A percentile compares a stretch with the other conserved stretches of the same genome.
Evolutionary conservation across 176 grass and related monocot species (phyloP).

Genomic region (Sorghum bicolor): DNA sequence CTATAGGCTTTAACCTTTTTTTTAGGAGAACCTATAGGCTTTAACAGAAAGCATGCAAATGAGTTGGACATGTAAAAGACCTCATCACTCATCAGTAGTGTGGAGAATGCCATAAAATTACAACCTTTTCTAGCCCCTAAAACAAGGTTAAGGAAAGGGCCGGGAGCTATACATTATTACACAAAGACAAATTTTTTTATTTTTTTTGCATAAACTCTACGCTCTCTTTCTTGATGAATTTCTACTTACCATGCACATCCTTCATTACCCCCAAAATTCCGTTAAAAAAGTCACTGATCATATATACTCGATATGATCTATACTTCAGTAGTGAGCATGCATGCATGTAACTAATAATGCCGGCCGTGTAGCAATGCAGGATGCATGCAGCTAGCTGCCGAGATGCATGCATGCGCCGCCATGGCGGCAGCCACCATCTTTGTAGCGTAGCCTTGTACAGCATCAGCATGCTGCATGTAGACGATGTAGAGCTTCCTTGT

Average conservation of each 20-base stretch:
- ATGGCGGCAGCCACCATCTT: neutral
- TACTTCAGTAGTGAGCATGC: neutral
- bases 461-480: neutral
- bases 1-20: constrained; percentile 9
- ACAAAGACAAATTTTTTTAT: neutral
- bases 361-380: constrained; percentile 3
- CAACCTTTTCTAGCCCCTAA: neutral
- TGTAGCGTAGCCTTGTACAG: neutral
- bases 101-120: neutral
- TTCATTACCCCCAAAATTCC: neutral
- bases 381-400: neutral
- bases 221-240: neutral
- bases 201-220: neutral
- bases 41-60: constrained; percentile 6
- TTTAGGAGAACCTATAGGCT: neutral
- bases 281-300: neutral
- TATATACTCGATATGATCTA: neutral
- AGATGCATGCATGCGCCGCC: neutral
- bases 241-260: neutral
- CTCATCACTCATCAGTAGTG: neutral
- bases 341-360: neutral
- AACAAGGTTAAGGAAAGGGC: neutral
- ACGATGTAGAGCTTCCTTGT: too few species aligned
- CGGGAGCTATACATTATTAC: neutral
- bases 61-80: neutral